phyloP scores from a whole-genome alignment of 768 basidiomycete genomes.

The Trametes sanguinea region DNA sequence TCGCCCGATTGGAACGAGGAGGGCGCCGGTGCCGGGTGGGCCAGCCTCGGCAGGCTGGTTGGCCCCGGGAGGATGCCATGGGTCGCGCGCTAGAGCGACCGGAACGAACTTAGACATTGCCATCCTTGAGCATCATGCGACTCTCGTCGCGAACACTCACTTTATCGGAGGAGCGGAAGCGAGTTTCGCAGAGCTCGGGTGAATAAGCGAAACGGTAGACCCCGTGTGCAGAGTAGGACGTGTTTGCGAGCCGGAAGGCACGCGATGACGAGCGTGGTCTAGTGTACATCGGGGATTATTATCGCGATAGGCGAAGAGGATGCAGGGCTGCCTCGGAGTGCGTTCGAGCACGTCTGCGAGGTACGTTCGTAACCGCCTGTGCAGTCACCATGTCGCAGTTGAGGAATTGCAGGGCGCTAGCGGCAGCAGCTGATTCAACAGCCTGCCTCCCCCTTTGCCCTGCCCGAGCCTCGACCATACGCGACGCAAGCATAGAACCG shows the following conservation, averaged over 20 bases:
- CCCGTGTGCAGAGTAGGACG: not conserved
- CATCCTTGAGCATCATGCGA: conserved; percentile 1
- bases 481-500: not conserved
- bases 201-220: no score
- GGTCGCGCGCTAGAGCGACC: not conserved
- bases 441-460: not conserved
- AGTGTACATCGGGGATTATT: conserved; percentile 17
- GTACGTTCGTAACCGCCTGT: no score
- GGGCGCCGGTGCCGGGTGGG: conserved; percentile 1
- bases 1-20: not conserved
- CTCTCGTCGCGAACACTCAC: conserved; percentile 6
- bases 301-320: conserved; percentile 19
- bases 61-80: conserved; percentile 3
- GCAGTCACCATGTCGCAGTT: not conserved
- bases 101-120: not conserved
- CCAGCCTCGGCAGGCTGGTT: not conserved
- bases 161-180: not conserved
- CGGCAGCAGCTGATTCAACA: not conserved
- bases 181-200: not conserved
- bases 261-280: conserved; percentile 4
- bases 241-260: conserved; percentile 8
- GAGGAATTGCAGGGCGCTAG: not conserved
- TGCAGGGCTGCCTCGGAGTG: not conserved
- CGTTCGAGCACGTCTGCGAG: not conserved
- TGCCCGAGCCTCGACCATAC: not conserved